A percentile compares a stretch with the other conserved stretches of the same genome.
Evolutionary conservation across 148 eudicot genomes (phyloP).

Genomic region (Salicornia ramosissima): DNA sequence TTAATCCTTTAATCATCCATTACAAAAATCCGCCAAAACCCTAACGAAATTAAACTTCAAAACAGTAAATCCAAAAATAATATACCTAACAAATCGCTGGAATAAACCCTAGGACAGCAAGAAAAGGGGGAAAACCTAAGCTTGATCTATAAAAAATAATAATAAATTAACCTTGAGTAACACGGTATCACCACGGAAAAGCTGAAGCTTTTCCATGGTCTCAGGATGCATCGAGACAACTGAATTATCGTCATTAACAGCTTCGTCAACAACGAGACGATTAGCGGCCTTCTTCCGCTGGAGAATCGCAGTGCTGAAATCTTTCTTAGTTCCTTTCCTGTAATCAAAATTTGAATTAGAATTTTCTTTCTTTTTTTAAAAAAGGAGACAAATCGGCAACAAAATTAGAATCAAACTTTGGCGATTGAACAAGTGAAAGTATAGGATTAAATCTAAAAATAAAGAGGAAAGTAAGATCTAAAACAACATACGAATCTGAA

Average conservation of each 20-base stretch:
- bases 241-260: slow-evolving; percentile 75
- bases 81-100: neutral
- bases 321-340: slow-evolving; percentile 72
- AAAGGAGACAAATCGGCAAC: neutral
- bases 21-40: too few species aligned
- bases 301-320: slow-evolving; percentile 75
- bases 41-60: neutral
- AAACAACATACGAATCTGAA: slow-evolving; percentile 60
- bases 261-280: slow-evolving; percentile 76
- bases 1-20: too few species aligned
- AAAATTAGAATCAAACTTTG: slow-evolving; percentile 3
- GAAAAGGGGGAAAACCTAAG: neutral
- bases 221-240: slow-evolving; percentile 73
- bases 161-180: slow-evolving; percentile 69
- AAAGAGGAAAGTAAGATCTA: neutral
- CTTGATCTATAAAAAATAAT: neutral
- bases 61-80: neutral
- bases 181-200: slow-evolving; percentile 80
- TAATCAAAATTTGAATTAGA: too few species aligned
- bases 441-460: neutral
- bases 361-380: too few species aligned
- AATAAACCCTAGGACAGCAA: neutral
- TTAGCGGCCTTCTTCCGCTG: slow-evolving; percentile 76
- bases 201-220: slow-evolving; percentile 86
- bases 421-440: neutral